Evolutionary conservation across 2,329 filamentous ascomycete genomes (phyloP).

Genomic region (Fusarium abutilonis): DNA sequence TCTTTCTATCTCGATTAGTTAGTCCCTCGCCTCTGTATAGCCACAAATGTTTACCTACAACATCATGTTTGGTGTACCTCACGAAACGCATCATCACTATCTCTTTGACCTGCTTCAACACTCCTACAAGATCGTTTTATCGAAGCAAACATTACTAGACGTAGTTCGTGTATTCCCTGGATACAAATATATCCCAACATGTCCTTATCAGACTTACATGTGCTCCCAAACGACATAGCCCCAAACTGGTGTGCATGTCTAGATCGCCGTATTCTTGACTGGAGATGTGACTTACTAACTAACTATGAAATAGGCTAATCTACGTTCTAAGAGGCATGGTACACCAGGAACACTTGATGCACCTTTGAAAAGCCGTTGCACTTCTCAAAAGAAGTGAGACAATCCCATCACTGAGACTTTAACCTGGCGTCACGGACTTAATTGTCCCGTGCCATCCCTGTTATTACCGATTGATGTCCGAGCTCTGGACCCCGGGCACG

Average conservation of each 20-base stretch:
- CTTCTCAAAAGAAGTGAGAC: conserved; percentile 9
- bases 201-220: not conserved
- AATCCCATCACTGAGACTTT: conserved; percentile 2
- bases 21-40: not conserved
- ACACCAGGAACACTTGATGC: conserved; percentile 17
- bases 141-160: no score
- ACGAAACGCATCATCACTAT: no score
- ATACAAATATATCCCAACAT: no score
- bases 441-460: conserved; percentile 30
- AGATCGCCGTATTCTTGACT: not conserved
- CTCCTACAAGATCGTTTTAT: no score
- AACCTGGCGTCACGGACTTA: conserved; percentile 13
- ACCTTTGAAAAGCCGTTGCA: conserved; percentile 17
- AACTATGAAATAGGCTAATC: conserved; percentile 1
- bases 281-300: not conserved
- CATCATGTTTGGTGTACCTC: not conserved
- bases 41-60: not conserved
- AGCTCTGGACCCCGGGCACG: conserved; percentile 28
- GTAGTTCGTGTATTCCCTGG: no score
- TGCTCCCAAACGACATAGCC: not conserved
- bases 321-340: conserved; percentile 3
- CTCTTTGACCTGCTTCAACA: no score
- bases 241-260: not conserved
- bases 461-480: conserved; percentile 33
- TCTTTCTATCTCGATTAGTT: conserved; percentile 21